Evolutionary conservation across 2,329 filamentous ascomycete species (phyloP), one percentile per base, ranked within the genome.

Genomic region (Fusarium goolgardi): DNA sequence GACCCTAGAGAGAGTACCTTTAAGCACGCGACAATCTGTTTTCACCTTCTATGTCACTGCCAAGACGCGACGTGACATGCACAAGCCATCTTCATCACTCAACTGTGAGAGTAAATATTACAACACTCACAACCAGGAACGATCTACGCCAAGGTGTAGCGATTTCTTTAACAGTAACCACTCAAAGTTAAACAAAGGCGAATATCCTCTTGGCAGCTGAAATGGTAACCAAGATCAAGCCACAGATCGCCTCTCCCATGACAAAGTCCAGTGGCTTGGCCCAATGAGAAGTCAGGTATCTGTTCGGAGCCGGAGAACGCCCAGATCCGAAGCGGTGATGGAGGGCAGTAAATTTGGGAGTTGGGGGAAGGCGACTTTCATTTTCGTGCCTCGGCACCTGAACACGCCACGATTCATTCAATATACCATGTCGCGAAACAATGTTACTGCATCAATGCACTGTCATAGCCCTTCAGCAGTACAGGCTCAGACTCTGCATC

Each of bases 291-390:
- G 7, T 20, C 9, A 15, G 6, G 6, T 5, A 34, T 20, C 10
- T 8, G 12, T 44, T 69, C 61, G 65, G 65, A 69, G 49, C 65
- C 65, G 65, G 67, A 46, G 1, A 13, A 18, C 46, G 46, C 20
- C 64, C 59, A 63, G 49, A 8, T 55, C 55, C 61, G 63, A 31
- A 6, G 15, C 13, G n/a, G 52, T 43, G 2, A 25, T 8, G 7
- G 16, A 49, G 9, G 46, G 46, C 46, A 49, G 21, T 49, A 49
- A 49, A 23, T n/a, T 23, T 23, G 45, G 45, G 16, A 5, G 18
- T 18, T 23, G 18, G 45, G 45, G 16, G 7, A 49, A 25, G 45
- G 45, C 16, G 13, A 49, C 23, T 35, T 13, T 12, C 13, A 29
- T 21, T 21, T 18, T n/a, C n/a, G 23, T 35, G 59, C 65, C 61